A percentile compares a stretch with the other conserved stretches of the same genome.
These are phyloP conservation scores for Phytophthora citricola DNA, from an alignment of 352 stramenopile species.

Conservation along the genomic window DNA sequence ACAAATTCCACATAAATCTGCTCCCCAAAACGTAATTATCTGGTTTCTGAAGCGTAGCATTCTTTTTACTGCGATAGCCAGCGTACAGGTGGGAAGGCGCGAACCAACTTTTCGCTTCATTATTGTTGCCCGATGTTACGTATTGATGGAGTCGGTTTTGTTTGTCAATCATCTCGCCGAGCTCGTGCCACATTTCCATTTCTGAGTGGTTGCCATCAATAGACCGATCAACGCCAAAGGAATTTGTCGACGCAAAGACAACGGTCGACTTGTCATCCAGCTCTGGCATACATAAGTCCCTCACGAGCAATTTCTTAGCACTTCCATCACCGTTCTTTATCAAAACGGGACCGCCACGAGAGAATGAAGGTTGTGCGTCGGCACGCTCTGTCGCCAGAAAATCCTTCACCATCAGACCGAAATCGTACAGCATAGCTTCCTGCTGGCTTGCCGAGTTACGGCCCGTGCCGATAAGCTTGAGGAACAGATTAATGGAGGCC, in stretches of 20 bases:
- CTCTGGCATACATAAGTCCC: constrained; percentile 80
- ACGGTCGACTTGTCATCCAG: constrained; percentile 85
- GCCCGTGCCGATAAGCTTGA: constrained; percentile 86
- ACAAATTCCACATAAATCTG: constrained; percentile 89
- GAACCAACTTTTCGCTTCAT: constrained; percentile 55
- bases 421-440: constrained; percentile 84
- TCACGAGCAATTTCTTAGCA: constrained; percentile 69
- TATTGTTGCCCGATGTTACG: constrained; percentile 28
- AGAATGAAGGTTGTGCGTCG: constrained; percentile 25
- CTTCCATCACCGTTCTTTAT: constrained; percentile 43
- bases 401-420: constrained; percentile 86
- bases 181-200: constrained; percentile 64
- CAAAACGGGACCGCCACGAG: constrained; percentile 30
- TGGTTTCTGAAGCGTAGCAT: constrained; percentile 44
- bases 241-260: constrained; percentile 82
- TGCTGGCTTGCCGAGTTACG: constrained; percentile 86
- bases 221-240: constrained; percentile 67
- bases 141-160: constrained; percentile 75
- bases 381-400: constrained; percentile 53
- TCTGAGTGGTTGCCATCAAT: constrained; percentile 73
- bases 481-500: constrained; percentile 84
- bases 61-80: constrained; percentile 66
- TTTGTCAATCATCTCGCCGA: constrained; percentile 62
- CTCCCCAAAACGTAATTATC: constrained; percentile 75
- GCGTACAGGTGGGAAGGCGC: constrained; percentile 56